Conservation (phyloP, 345 rosid species). For the Citrus unshiu region DNA sequence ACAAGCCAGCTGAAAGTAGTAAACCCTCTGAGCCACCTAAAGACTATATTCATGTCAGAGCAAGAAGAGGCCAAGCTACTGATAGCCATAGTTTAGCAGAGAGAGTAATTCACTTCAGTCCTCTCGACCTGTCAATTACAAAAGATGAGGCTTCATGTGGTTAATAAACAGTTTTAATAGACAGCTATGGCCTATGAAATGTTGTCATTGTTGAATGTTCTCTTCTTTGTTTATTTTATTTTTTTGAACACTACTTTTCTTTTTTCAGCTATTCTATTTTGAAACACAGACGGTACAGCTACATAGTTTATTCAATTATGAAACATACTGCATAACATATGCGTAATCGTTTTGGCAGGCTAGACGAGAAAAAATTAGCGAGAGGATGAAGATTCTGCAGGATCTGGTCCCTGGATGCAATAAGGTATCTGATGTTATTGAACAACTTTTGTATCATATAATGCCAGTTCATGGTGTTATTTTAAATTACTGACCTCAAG, state of each 20-base stretch:
- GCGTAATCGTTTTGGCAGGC: conserved; percentile 46
- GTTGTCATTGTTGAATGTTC: background rate
- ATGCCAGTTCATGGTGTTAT: background rate
- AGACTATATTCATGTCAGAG: conserved; percentile 96
- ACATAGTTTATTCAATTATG: background rate
- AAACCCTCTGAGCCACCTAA: conserved; percentile 72
- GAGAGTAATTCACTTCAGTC: conserved; percentile 53
- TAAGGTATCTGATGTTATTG: conserved; percentile 48
- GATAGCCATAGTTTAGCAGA: conserved; percentile 99
- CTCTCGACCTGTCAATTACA: conserved; percentile 2
- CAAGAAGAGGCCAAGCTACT: conserved; percentile 97
- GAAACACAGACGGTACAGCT: background rate
- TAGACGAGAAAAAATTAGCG: conserved; percentile 95
- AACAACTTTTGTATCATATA: background rate
- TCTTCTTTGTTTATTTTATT: background rate
- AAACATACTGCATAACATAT: background rate
- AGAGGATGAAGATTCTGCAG: conserved; percentile 93
- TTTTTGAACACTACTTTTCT: background rate
- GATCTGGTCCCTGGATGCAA: conserved; percentile 94
- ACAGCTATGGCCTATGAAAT: background rate
- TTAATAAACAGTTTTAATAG: background rate
- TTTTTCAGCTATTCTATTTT: background rate
- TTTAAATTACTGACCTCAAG: background rate
- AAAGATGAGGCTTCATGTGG: background rate
- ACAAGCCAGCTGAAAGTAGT: conserved; percentile 48